Conservation (phyloP, 495 filamentous ascomycete species). For the Beverwykella pulmonaria region DNA sequence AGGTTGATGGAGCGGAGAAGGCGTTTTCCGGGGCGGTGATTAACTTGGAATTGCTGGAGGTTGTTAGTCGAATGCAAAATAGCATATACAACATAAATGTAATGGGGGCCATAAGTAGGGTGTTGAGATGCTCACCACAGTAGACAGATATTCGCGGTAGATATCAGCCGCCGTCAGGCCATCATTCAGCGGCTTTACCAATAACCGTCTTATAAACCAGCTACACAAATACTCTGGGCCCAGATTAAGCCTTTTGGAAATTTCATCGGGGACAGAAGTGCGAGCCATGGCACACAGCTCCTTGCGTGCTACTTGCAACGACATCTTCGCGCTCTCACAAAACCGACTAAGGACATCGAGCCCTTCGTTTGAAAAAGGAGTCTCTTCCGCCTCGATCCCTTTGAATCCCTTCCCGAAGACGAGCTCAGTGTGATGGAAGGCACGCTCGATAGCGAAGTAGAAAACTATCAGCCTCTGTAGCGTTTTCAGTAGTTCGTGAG, state of each 20-base stretch:
- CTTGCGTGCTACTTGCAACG: slow-evolving; percentile 7
- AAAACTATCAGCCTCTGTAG: slow-evolving; percentile 17
- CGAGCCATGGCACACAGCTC: slow-evolving; percentile 30
- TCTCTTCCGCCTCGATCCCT: not conserved
- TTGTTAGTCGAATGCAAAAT: not conserved
- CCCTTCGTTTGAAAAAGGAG: slow-evolving; percentile 9
- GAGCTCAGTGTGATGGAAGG: slow-evolving; percentile 16
- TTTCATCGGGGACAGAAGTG: not conserved
- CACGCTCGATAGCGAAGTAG: slow-evolving; percentile 26
- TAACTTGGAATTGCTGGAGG: slow-evolving; percentile 32
- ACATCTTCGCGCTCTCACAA: slow-evolving; percentile 1
- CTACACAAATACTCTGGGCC: slow-evolving; percentile 30
- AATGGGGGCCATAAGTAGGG: not conserved
- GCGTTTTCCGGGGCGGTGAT: slow-evolving; percentile 33
- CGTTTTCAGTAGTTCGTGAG: slow-evolving; percentile 11
- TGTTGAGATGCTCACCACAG: slow-evolving; percentile 8
- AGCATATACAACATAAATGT: not conserved
- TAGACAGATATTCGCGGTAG: slow-evolving; percentile 32
- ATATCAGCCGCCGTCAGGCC: slow-evolving; percentile 23
- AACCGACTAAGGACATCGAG: slow-evolving; percentile 24
- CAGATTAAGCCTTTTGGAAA: slow-evolving; percentile 11
- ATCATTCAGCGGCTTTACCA: slow-evolving; percentile 26
- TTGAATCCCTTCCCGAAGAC: not conserved
- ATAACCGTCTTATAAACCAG: slow-evolving; percentile 22
- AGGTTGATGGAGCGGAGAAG: slow-evolving; percentile 35